Percentiles rank a stretch among this genome's conserved stretches.
Evolutionary conservation across 2,329 filamentous ascomycete species (phyloP).

Genomic region (Rutstroemia sp.): DNA sequence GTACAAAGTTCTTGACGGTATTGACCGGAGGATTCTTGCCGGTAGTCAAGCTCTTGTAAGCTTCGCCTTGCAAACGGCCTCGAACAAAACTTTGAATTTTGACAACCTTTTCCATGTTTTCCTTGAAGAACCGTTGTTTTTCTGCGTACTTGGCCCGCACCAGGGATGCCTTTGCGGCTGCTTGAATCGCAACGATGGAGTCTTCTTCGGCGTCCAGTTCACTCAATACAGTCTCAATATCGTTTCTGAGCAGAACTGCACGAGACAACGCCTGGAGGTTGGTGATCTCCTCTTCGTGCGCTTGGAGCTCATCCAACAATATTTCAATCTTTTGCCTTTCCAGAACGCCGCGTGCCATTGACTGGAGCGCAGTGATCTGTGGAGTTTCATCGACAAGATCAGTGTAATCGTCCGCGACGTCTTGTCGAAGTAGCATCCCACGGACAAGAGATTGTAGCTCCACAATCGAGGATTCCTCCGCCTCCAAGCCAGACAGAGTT

Average conservation of each 20-base stretch:
- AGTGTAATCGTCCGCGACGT: slow-evolving; percentile 41
- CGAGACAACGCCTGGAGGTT: slow-evolving; percentile 69
- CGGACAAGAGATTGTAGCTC: slow-evolving; percentile 52
- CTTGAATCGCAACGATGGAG: slow-evolving; percentile 66
- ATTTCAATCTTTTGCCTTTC: slow-evolving; percentile 52
- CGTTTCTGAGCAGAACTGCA: slow-evolving; percentile 69
- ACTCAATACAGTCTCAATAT: slow-evolving; percentile 65
- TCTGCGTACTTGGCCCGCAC: slow-evolving; percentile 71
- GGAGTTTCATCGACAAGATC: slow-evolving; percentile 51
- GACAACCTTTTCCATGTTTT: slow-evolving; percentile 98
- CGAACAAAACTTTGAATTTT: slow-evolving; percentile 97
- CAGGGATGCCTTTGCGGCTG: slow-evolving; percentile 63
- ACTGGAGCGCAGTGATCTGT: slow-evolving; percentile 57
- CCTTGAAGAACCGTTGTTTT: slow-evolving; percentile 80
- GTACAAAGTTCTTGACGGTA: slow-evolving; percentile 96
- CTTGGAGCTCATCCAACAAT: slow-evolving; percentile 62
- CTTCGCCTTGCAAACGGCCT: slow-evolving; percentile 91
- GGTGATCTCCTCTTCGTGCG: slow-evolving; percentile 58
- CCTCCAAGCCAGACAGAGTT: slow-evolving; percentile 41
- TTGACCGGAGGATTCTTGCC: slow-evolving; percentile 96
- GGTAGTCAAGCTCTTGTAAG: slow-evolving; percentile 92
- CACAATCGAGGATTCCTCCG: slow-evolving; percentile 39
- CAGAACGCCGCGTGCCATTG: slow-evolving; percentile 56
- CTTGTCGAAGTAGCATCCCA: slow-evolving; percentile 51
- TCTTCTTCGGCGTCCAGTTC: slow-evolving; percentile 80